Conservation (phyloP, 1,284 basidiomycete genomes). For the Inonotus hispidus region DNA sequence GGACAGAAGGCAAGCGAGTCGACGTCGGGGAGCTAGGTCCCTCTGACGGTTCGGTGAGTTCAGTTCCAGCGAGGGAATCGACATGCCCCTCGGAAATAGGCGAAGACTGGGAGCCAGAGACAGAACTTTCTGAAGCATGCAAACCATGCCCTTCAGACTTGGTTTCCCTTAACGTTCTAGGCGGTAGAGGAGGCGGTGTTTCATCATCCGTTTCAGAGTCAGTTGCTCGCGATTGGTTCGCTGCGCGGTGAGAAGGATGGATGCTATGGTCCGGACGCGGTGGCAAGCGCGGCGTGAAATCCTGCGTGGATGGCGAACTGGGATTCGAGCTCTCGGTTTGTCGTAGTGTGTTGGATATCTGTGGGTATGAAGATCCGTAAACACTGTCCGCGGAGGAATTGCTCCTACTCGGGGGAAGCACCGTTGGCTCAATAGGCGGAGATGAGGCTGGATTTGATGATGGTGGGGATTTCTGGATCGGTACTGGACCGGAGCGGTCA, state of each 20-base stretch:
- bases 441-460: conserved; percentile 21
- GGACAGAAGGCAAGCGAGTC: neutral
- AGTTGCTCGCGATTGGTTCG: conserved; percentile 7
- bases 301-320: conserved; percentile 30
- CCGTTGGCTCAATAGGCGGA: conserved; percentile 32
- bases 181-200: neutral
- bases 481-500: conserved; percentile 28
- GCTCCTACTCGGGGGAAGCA: conserved; percentile 46
- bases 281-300: conserved; percentile 69
- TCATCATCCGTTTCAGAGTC: conserved; percentile 14
- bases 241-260: conserved; percentile 48
- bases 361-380: conserved; percentile 68
- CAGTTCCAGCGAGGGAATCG: neutral
- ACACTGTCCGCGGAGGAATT: conserved; percentile 44
- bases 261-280: conserved; percentile 66
- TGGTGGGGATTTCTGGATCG: conserved; percentile 5
- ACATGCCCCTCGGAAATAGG: conserved; percentile 4
- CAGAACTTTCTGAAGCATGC: neutral
- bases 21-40: conserved; percentile 8
- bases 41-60: neutral
- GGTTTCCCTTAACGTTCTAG: neutral
- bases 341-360: conserved; percentile 44
- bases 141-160: neutral
- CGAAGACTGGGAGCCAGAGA: conserved; percentile 3
- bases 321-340: conserved; percentile 11